Base-by-base conservation (phyloP, 192 early-diverging fungal species). In the Coemansia javaensis region DNA sequence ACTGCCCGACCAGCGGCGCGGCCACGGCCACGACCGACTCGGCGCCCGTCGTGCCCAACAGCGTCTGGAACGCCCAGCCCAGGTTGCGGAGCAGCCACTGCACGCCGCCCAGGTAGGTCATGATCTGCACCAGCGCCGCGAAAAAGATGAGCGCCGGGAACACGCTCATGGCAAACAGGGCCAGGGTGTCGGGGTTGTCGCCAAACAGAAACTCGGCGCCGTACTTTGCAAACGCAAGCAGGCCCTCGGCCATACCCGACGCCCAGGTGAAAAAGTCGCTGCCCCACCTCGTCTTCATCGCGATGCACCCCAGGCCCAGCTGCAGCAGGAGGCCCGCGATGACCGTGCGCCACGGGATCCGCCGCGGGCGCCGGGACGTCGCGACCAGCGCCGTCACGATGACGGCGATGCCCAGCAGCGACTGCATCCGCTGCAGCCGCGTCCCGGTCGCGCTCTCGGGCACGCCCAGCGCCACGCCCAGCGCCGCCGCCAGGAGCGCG, bases 91-190 rank as follows among this genome's bases (percentile, higher is more conserved):
- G 80, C 50, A 89, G 32, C 81, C 87, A 88, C 66, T 92, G 91
- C 63, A 91, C 82, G 16, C 79, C 78, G 45, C 88, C 87, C 54
- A 86, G 67, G 70, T 90, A 91, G 77, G 87, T 89, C 46, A 91
- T 59, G 44, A 87, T 80, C 37, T 88, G 84, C 46, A 94, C 86
- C 44, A 89, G 82, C 27, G 90, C 74, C 34, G 87, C 84, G 68
- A 94, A 94, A 77, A 92, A 92, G 55, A 94, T 79, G 36, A 92
- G 78, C 27, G 90, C 87, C 16, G 91, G 90, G 40, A 94, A 80
- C 36, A 91, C 86, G 7, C 67, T 46, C 33, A 85, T 56, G 45
- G 80, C 85, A 61, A 94, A 89, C 11, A 77, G 56, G 25, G 23
- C 16, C 6, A 53, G 46, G 12, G 77, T 57, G 5, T 59, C 62